Evolutionary conservation across 1,284 basidiomycete species (phyloP), one percentile per base, ranked within the genome.

Genomic region (Tremellales sp.): DNA sequence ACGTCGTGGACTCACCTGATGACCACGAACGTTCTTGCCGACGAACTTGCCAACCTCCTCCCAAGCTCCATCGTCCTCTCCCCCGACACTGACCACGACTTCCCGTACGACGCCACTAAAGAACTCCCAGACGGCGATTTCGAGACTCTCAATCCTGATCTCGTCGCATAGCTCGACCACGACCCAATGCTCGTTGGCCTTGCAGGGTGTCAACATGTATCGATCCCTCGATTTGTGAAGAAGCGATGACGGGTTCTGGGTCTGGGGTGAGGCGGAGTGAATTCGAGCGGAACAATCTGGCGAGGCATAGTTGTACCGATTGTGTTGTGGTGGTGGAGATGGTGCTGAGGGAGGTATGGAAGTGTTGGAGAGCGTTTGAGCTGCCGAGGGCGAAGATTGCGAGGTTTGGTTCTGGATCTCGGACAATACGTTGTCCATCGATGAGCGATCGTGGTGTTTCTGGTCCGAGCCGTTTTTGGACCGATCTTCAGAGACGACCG

Each of bases 161-260:
- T 97, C 94, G 59, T 97, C 93, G 74, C 95, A 99, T 5, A 97
- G 81, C 72, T 98, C 95, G 35, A 97, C 85, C 24, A 97, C 83
- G 18, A 97, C 86, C 71, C 84, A 97, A 63, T 95, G 89, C 25
- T 78, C 75, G 51, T 64, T 57, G 4, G 78, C 76, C 22, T 80
- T 79, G 64, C 95, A 98, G 0, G 94, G 94, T 44, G 87, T 91
- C 54, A 97, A 84, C 94, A 98, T 95, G 77, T 98, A 98, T 54
- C 84, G 77, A 72, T 98, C 94, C 68, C 86, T 86, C 73, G 92
- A 93, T 43, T 85, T 86, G 41, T 86, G 86, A 2, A 98, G 78
- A 47, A 98, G 87, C 0, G 86, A 80, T 0, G 84, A 81, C 0
- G 90, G 76, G 2, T 89, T 91, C 61, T 92, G 92, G 36, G 92